phyloP scores from a whole-genome alignment of 768 basidiomycete genomes.

The Pisolithus marmoratus region DNA sequence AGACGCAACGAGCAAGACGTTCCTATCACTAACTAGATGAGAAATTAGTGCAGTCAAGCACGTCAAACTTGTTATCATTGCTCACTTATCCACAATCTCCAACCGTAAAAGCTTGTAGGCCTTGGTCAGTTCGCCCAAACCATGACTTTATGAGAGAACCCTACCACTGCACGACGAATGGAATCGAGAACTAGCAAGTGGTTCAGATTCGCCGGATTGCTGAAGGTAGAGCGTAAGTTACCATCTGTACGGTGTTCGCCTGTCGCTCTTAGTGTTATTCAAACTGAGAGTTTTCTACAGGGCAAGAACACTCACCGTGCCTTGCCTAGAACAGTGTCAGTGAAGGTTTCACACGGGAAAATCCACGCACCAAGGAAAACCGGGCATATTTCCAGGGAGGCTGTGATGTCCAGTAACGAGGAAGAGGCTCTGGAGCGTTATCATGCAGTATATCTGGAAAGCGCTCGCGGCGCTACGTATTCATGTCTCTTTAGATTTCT shows the following conservation, averaged over 20 bases:
- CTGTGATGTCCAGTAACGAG: not conserved
- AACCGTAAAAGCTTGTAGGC: not conserved
- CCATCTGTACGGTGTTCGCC: not conserved
- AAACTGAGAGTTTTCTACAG: not conserved
- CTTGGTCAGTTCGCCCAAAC: not conserved
- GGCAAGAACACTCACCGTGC: not conserved
- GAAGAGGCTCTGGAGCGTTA: not conserved
- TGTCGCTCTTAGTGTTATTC: not conserved
- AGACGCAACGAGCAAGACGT: not conserved
- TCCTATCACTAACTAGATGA: slow-evolving; percentile 2
- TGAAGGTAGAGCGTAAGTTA: not conserved
- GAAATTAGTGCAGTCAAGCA: not conserved
- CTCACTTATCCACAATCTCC: slow-evolving; percentile 3
- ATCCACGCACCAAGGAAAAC: not conserved
- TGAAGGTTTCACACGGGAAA: not conserved
- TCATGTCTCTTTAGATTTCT: not conserved
- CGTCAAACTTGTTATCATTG: not conserved
- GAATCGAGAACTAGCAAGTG: not conserved
- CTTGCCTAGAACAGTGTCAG: not conserved
- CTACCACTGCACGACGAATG: slow-evolving; percentile 3
- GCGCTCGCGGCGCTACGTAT: not conserved
- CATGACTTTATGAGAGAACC: not conserved
- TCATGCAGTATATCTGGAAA: slow-evolving; percentile 1
- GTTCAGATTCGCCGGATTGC: not conserved
- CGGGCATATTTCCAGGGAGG: not conserved